A percentile compares a stretch with the other conserved stretches of the same genome.
Conservation (phyloP, 2,329 filamentous ascomycete genomes). For the Fusarium annulatum region DNA sequence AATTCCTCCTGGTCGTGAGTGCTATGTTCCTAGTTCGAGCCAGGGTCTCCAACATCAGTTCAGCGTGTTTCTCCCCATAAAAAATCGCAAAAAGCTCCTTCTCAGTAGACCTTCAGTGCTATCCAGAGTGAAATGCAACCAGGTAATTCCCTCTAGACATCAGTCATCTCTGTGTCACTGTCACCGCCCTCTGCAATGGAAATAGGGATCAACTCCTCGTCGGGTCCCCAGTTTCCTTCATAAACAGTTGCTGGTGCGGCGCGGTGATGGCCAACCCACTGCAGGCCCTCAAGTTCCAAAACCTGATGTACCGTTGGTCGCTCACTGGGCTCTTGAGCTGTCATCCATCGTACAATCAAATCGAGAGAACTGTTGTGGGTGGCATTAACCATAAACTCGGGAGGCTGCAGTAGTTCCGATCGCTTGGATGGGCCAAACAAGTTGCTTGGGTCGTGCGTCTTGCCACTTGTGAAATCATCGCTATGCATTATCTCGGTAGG, state of each 20-base stretch:
- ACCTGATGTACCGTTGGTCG: conserved; percentile 82
- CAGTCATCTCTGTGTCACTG: conserved; percentile 69
- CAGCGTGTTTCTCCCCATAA: conserved; percentile 34
- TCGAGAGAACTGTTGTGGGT: conserved; percentile 81
- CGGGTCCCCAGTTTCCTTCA: conserved; percentile 95
- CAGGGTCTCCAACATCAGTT: conserved; percentile 26
- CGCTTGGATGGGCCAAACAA: conserved; percentile 61
- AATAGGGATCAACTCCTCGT: conserved; percentile 60
- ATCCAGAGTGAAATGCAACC: conserved; percentile 50
- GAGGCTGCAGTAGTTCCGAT: conserved; percentile 70
- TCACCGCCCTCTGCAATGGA: conserved; percentile 49
- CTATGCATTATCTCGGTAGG: conserved; percentile 53
- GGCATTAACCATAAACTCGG: conserved; percentile 88
- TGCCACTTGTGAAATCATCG: conserved; percentile 48
- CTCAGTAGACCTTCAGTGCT: conserved; percentile 38
- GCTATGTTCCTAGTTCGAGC: neutral
- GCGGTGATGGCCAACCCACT: conserved; percentile 82
- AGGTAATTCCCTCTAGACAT: conserved; percentile 56
- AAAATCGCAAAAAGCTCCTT: conserved; percentile 39
- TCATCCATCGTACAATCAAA: conserved; percentile 87
- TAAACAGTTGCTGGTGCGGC: conserved; percentile 93
- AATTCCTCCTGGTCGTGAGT: conserved; percentile 20
- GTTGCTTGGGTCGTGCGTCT: conserved; percentile 49
- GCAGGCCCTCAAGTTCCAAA: conserved; percentile 76
- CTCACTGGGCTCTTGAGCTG: conserved; percentile 76